Base-by-base conservation (phyloP, 2,329 filamentous ascomycete genomes). In the Cladophialophora bantiana region DNA sequence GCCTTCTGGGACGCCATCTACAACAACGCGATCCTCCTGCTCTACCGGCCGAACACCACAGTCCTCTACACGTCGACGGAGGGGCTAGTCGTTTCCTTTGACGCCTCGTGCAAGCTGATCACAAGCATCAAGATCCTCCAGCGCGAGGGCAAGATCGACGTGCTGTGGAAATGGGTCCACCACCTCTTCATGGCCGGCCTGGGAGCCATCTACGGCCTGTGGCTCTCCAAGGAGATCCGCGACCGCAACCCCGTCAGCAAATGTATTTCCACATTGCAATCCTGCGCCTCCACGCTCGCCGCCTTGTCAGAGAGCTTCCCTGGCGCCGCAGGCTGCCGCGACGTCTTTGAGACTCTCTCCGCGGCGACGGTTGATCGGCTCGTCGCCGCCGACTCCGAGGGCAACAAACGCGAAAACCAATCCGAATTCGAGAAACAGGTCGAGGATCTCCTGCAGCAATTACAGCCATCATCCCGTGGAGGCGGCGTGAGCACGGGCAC, bases 131-230 rank as follows among this genome's bases (percentile, higher is more conserved):
- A 76, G 48, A 68, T 69, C 3, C 64, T 78, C 54, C 75, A 78
- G 52, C 73, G 75, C 32, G 75, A 77, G 34, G 71, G 73, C 4
- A 74, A 71, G 56, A 67, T 77, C 50, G 75, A 74, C 45, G 71
- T 77, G 26, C 62, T 74, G 15, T 78, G 77, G 77, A 75, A 70
- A 66, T 74, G 64, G 38, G 75, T 76, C 0, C 76, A 78, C 64
- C 71, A 74, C 12, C 72, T 78, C 40, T 77, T 78, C 67, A 70
- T 78, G 53, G 76, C 77, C 1, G 77, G 77, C 15, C 62, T 78
- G 15, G 73, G 68, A 3, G 69, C 76, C 45, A 73, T 77, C 35
- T 75, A 77, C 64, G 59, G 71, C 57, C 67, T 78, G 58, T 78
- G 76, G 76, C 72, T 77, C 5, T 77, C 75, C 1, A 68, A 71